A percentile compares a stretch with the other conserved stretches of the same genome.
Conservation (phyloP, 805 yeast species). For the Schwanniomyces polymorphus region DNA sequence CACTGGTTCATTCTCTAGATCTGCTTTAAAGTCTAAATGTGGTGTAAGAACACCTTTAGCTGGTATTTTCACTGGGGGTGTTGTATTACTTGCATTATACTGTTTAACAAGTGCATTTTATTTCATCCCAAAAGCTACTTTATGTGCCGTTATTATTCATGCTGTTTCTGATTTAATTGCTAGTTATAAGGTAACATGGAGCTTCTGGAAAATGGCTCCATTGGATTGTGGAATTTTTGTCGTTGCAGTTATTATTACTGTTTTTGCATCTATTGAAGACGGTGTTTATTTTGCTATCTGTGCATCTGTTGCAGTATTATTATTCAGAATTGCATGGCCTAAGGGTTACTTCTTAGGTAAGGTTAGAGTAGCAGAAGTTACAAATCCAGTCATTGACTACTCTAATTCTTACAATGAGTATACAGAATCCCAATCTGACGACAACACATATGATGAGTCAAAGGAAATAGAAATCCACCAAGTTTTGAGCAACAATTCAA, state of each 20-base stretch:
- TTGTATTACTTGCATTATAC: slow-evolving; percentile 84
- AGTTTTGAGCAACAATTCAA: slow-evolving; percentile 33
- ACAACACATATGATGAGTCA: slow-evolving; percentile 12
- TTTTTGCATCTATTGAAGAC: slow-evolving; percentile 76
- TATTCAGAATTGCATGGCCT: slow-evolving; percentile 78
- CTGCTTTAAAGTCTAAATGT: slow-evolving; percentile 92
- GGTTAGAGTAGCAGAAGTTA: slow-evolving; percentile 68
- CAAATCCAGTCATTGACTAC: slow-evolving; percentile 53
- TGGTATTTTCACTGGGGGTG: slow-evolving; percentile 85
- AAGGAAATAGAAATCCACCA: slow-evolving; percentile 43
- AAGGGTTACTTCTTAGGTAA: slow-evolving; percentile 81
- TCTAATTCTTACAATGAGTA: slow-evolving; percentile 13
- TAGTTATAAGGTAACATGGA: slow-evolving; percentile 63
- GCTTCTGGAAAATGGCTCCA: slow-evolving; percentile 72
- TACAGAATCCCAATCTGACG: not conserved
- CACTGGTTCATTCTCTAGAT: slow-evolving; percentile 93
- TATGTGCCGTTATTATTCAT: slow-evolving; percentile 87
- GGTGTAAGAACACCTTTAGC: slow-evolving; percentile 94
- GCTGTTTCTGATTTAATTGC: slow-evolving; percentile 88
- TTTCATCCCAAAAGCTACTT: slow-evolving; percentile 87
- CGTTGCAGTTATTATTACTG: slow-evolving; percentile 70
- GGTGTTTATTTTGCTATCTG: slow-evolving; percentile 91
- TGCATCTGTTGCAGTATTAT: slow-evolving; percentile 73
- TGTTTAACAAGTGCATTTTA: slow-evolving; percentile 80
- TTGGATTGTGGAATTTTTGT: slow-evolving; percentile 72